Evolutionary conservation across 768 basidiomycete genomes (phyloP), one percentile per base, ranked within the genome.

Genomic region (Leccinum truebloodii): DNA sequence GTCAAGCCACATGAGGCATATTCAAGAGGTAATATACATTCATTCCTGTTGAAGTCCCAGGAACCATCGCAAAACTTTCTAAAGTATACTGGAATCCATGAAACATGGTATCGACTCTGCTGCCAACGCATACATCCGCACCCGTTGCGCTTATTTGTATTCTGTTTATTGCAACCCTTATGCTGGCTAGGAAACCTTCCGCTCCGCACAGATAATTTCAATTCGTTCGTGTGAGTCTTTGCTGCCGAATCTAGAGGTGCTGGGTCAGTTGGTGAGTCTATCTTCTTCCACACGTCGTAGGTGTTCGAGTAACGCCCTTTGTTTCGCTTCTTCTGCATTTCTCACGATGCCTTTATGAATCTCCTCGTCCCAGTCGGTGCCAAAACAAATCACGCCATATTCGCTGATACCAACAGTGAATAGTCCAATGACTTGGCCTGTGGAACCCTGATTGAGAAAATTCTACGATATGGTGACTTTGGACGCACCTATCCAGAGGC

Each of bases 391-490:
- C 9, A 85, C 84, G 6, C 67, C 72, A 59, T 89, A 89, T 72
- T 90, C 89, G 22, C 85, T 80, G 14, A 87, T 63, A 1, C 87
- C 89, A n/a, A 91, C 87, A 3, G 84, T 78, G 66, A 89, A 88
- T 6, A 92, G 75, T 0, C 85, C 90, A 24, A 90, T 76, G 32
- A 89, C 88, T 71, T 91, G 90, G 24, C 89, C 89, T 86, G 62
- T 44, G 20, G 53, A 32, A 59, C 46, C 35, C 26, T 55, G 4
- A 20, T 78, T 69, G 44, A 50, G 49, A 3, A 12, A 41, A 7
- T 14, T 1, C 58, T 55, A 20, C 13, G n/a, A 18, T n/a, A 9
- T 24, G 13, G n/a, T 20, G 6, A 35, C 0, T n/a, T 26, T 4
- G 14, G 30, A 22, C 52, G 6, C 61, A 79, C 80, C 81, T 53